Evolutionary conservation across 179 eudicot genomes (phyloP).

Genomic region (Silene noctiflora): DNA sequence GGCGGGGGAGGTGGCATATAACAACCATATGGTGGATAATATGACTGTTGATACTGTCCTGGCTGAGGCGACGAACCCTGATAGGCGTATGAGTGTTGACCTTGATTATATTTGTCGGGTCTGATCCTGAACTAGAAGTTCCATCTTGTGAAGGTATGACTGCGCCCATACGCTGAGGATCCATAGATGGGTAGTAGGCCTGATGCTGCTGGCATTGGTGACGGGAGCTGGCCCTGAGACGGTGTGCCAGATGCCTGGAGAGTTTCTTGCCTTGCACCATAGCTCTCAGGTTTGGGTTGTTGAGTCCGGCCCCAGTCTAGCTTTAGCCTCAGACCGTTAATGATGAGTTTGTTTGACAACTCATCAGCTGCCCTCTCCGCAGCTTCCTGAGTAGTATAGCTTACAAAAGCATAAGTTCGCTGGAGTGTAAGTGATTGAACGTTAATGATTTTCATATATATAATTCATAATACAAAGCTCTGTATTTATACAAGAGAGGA

Average conservation of each 20-base stretch:
- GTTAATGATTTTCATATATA: too few species aligned
- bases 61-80: constrained; percentile 48
- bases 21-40: constrained; percentile 60
- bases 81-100: constrained; percentile 40
- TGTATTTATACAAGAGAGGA: too few species aligned
- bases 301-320: constrained; percentile 95
- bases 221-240: constrained; percentile 12
- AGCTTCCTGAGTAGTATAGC: constrained; percentile 88
- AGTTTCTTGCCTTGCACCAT: too few species aligned
- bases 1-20: constrained; percentile 66
- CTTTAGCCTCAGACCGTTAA: constrained; percentile 82
- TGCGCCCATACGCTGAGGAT: constrained; percentile 98
- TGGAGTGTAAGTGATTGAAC: too few species aligned
- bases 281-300: constrained; percentile 56
- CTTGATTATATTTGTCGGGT: constrained; percentile 43
- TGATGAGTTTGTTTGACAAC: constrained; percentile 85
- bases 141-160: constrained; percentile 63
- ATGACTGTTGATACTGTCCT: constrained; percentile 63
- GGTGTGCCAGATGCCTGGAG: too few species aligned
- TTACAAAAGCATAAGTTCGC: constrained; percentile 86
- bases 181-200: constrained; percentile 88
- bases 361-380: constrained; percentile 97
- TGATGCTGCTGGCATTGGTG: constrained; percentile 52
- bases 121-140: constrained; percentile 46
- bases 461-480: too few species aligned